phyloP scores from a whole-genome alignment of 306 rosid genomes.

The Begonia masoniana region DNA sequence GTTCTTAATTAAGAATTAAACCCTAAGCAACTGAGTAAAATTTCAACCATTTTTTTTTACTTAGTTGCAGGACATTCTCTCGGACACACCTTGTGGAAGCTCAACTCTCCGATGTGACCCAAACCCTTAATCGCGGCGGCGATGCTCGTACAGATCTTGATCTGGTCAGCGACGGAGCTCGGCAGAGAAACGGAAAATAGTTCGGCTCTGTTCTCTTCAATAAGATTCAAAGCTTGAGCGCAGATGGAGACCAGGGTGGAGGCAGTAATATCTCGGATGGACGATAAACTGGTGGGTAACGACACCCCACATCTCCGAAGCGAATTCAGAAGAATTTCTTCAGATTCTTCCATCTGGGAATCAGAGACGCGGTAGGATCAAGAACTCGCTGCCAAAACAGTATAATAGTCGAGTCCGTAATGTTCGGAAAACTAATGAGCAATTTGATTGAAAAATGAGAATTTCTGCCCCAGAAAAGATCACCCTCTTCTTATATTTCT shows the following conservation, averaged over 20 bases:
- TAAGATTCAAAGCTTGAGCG: conserved; percentile 30
- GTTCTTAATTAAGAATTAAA: too few relatives aligned
- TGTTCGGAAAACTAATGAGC: too few relatives aligned
- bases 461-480: too few relatives aligned
- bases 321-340: conserved; percentile 25
- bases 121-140: conserved; percentile 31
- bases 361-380: too few relatives aligned
- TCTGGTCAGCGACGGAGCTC: conserved; percentile 34
- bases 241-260: conserved; percentile 31
- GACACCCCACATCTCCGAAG: conserved; percentile 22
- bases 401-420: too few relatives aligned
- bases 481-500: too few relatives aligned
- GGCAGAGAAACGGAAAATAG: conserved; percentile 29
- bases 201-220: conserved; percentile 9
- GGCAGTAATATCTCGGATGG: conserved; percentile 23
- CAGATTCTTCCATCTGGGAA: conserved; percentile 25
- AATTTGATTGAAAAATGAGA: too few relatives aligned
- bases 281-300: conserved; percentile 21
- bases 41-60: too few relatives aligned
- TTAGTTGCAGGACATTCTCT: background rate
- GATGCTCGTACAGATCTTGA: conserved; percentile 32
- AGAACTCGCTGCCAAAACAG: too few relatives aligned
- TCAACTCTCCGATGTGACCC: conserved; percentile 39
- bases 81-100: conserved; percentile 35
- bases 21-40: too few relatives aligned